These are phyloP conservation scores for Daldinia sp. DNA, from an alignment of 2,329 filamentous ascomycete species.

Conservation along the genomic window DNA sequence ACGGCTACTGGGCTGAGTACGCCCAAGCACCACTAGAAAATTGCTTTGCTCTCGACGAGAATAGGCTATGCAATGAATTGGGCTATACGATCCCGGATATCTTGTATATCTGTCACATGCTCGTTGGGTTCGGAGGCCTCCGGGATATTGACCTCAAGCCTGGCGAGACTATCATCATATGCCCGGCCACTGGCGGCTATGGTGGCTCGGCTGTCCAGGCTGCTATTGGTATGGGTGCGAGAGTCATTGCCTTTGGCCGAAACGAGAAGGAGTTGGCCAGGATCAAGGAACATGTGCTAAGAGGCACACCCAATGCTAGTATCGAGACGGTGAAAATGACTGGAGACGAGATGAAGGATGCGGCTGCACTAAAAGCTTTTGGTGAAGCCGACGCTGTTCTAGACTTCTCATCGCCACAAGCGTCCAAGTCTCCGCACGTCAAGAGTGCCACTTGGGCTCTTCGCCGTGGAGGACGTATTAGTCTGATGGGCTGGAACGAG, in stretches of 20 bases:
- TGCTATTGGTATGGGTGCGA: slow-evolving; percentile 62
- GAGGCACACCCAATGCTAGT: slow-evolving; percentile 37
- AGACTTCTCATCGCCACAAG: slow-evolving; percentile 60
- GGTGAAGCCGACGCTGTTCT: slow-evolving; percentile 57
- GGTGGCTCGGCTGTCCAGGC: slow-evolving; percentile 59
- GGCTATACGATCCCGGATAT: slow-evolving; percentile 58
- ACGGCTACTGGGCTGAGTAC: slow-evolving; percentile 53
- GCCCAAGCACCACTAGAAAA: slow-evolving; percentile 55
- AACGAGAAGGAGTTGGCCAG: slow-evolving; percentile 54
- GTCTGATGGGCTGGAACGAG: slow-evolving; percentile 51
- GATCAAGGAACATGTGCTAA: slow-evolving; percentile 49
- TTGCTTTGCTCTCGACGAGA: slow-evolving; percentile 51
- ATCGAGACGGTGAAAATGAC: slow-evolving; percentile 58
- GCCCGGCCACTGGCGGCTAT: slow-evolving; percentile 61
- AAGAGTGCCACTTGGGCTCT: slow-evolving; percentile 53
- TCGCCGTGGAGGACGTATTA: slow-evolving; percentile 52
- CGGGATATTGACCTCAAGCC: slow-evolving; percentile 56
- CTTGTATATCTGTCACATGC: slow-evolving; percentile 50
- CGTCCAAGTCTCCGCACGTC: slow-evolving; percentile 56
- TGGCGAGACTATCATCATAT: slow-evolving; percentile 61
- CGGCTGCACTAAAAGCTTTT: slow-evolving; percentile 43
- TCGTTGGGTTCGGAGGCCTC: slow-evolving; percentile 62
- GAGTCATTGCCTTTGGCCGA: slow-evolving; percentile 63
- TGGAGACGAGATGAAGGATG: slow-evolving; percentile 56
- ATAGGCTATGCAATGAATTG: slow-evolving; percentile 45